Base-by-base conservation (phyloP, 1,284 basidiomycete species). In the Wolfiporia cocos region DNA sequence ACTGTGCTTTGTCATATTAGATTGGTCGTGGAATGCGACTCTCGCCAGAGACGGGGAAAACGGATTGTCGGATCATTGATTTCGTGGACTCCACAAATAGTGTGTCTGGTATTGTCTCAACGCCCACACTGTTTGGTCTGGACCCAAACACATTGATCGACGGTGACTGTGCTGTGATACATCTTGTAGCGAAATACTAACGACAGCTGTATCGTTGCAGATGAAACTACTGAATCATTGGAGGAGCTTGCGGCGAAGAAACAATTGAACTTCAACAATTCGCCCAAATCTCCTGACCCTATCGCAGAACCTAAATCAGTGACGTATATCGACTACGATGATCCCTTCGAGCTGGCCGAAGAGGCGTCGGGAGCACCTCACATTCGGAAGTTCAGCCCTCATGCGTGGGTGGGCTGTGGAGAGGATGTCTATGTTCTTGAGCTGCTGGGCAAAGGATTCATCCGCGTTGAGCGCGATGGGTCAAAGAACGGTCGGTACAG, bases 21-120 rank as follows among this genome's bases (percentile, higher is more conserved):
- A 91, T 98, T 51, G 95, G 94, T 0, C 76, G 95, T 40, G 94
- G 95, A 6, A 85, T 98, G 73, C 74, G 95, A 43, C 71, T 89
- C 20, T 92, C 88, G 0, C 87, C 90, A 2, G 62, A 62, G 4
- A 93, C 89, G 0, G 86, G 80, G 34, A 99, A 99, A 63, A 54
- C 62, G 28, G 82, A 97, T 57, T 98, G 95, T 59, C 78, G 80
- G 18, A 80, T 98, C 37, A 85, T 99, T 46, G 94, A 99, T 59
- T 85, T 97, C 47, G 91, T 95, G 5, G 93, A 94, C 50, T 89
- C 78, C 40, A 70, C 78, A 20, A 68, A 68, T 21, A 75, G 82
- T n/a, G 73, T 86, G 3, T 57, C 73, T 17, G 91, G 90, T 4
- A 70, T 96, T 21, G 66, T 92, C 14, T 90, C 86, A 14, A 76